Base-by-base conservation (phyloP, 2,329 filamentous ascomycete genomes). In the Didymella exigua region DNA sequence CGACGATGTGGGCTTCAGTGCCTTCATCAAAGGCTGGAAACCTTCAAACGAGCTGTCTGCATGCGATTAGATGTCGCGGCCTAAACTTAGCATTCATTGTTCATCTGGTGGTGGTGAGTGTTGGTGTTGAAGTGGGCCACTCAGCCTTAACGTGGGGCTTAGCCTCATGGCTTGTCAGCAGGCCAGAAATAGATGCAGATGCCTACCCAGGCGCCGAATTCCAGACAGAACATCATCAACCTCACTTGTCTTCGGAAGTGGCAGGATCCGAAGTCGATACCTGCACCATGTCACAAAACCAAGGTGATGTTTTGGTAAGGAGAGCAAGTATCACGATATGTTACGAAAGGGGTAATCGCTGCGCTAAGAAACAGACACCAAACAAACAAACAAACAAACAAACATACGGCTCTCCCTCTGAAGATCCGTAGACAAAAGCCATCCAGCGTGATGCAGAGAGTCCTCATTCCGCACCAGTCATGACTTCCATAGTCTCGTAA, bases 401-500 rank as follows among this genome's bases (percentile, higher is more conserved):
- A 33, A 18, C 31, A 23, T 1, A 23, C 19, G 19, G 9, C 18
- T 36, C 16, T 21, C 21, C 13, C 11, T 38, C 19, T 19, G n/a
- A 38, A 38, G 3, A n/a, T 5, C 5, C 24, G 10, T n/a, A 45
- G 37, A 41, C 18, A 23, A 10, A 19, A 26, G 18, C 14, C 33
- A 5, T 29, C 36, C 27, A 21, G 16, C 13, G 18, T 34, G n/a
- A 7, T 29, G 10, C 27, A 48, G 21, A 18, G 36, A 30, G 13
- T 36, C 42, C 38, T 26, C 66, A 67, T 4, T 69, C 67, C 38
- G 54, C 69, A 14, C 66, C 66, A 46, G 58, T 61, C 36, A 64
- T 65, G 19, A 70, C 44, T 2, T 70, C 69, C 62, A 70, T 71
- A 29, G 54, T 58, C 26, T 61, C 62, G 21, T 67, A 65, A 19